Evolutionary conservation across 2,329 filamentous ascomycete genomes (phyloP).

Genomic region (Colletotrichum euphorbiae): DNA sequence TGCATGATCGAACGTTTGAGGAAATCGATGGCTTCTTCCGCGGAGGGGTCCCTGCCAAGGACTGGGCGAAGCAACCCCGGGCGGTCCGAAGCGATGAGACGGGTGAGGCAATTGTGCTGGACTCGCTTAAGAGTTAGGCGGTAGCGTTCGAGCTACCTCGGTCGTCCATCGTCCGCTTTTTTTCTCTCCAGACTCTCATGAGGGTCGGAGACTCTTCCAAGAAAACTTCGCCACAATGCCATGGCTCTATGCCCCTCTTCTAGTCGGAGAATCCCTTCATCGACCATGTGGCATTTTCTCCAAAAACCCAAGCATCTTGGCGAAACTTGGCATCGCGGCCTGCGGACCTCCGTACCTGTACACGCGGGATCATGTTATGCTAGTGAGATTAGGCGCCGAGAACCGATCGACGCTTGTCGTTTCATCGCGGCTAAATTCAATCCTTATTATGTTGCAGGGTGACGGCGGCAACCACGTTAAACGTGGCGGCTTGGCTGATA

Average conservation of each 20-base stretch:
- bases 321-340: conserved; percentile 32
- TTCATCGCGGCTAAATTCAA: conserved; percentile 19
- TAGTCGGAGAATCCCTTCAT: conserved; percentile 7
- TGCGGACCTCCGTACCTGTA: conserved; percentile 16
- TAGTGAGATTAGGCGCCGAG: conserved; percentile 9
- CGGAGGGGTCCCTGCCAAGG: conserved; percentile 44
- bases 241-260: background rate
- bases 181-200: background rate
- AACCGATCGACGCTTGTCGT: conserved; percentile 8
- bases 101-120: background rate
- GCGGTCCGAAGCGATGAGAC: background rate
- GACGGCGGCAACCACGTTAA: conserved; percentile 8
- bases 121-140: too few relatives aligned
- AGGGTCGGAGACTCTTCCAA: background rate
- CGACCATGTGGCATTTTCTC: background rate
- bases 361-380: background rate
- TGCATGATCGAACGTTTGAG: conserved; percentile 22
- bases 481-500: background rate
- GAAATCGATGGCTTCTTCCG: conserved; percentile 45
- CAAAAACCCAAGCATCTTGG: conserved; percentile 37
- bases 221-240: background rate
- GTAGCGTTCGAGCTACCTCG: too few relatives aligned
- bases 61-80: conserved; percentile 38
- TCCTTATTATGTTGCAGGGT: conserved; percentile 15
- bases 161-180: background rate